Conservation (phyloP, 495 filamentous ascomycete species). For the Talaromyces borbonicus region DNA sequence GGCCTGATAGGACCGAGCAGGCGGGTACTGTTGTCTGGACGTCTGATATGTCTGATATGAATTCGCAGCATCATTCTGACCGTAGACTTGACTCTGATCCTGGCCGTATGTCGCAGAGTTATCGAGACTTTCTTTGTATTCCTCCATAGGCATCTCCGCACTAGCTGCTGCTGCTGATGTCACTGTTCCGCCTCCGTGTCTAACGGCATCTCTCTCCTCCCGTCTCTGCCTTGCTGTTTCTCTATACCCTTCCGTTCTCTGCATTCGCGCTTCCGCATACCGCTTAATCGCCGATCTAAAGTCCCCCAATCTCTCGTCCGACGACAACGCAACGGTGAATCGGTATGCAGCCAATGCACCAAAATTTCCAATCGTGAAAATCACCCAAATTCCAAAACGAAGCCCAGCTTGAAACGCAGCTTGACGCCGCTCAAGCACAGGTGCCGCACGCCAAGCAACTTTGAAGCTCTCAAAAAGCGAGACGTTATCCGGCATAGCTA, state of each 20-base stretch:
- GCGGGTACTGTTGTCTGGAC: not conserved
- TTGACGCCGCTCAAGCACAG: not conserved
- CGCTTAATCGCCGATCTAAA: slow-evolving; percentile 14
- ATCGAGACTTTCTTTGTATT: too few species aligned
- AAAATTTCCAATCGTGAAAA: slow-evolving; percentile 5
- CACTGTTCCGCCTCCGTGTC: not conserved
- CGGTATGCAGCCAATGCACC: not conserved
- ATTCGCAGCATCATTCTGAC: not conserved
- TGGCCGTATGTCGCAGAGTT: too few species aligned
- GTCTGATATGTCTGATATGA: not conserved
- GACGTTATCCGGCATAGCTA: not conserved
- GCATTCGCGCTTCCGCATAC: slow-evolving; percentile 18
- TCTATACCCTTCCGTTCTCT: slow-evolving; percentile 12
- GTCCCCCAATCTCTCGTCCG: slow-evolving; percentile 20
- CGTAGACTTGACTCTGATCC: not conserved
- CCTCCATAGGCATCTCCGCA: slow-evolving; percentile 1
- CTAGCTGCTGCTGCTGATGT: too few species aligned
- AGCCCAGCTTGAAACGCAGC: slow-evolving; percentile 5
- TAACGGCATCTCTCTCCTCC: slow-evolving; percentile 1
- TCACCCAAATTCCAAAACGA: slow-evolving; percentile 15
- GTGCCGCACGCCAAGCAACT: not conserved
- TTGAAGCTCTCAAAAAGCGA: not conserved
- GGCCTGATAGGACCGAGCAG: not conserved
- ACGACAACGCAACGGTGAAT: slow-evolving; percentile 7
- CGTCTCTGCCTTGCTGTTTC: slow-evolving; percentile 9